phyloP scores from a whole-genome alignment of 2,329 filamentous ascomycete species.

The Periglandula ipomoeae region DNA sequence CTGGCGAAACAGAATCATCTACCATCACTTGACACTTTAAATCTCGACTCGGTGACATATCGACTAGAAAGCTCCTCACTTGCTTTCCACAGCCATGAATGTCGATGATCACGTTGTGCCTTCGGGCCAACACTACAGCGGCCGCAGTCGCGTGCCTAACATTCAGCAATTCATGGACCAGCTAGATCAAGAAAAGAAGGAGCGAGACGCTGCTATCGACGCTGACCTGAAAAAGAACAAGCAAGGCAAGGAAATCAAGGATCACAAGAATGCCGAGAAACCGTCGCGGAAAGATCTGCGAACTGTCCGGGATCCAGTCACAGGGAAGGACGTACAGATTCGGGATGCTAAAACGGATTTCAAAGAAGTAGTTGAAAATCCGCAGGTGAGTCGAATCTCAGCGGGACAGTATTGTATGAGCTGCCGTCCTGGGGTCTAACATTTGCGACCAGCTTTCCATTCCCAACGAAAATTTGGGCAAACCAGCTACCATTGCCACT shows the following conservation, averaged over 20 bases:
- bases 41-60: neutral
- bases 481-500: constrained; percentile 63
- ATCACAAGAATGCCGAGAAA: constrained; percentile 31
- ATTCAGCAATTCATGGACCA: constrained; percentile 74
- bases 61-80: neutral
- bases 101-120: constrained; percentile 32
- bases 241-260: constrained; percentile 26
- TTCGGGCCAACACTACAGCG: constrained; percentile 66
- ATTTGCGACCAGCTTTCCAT: constrained; percentile 54
- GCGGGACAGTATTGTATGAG: neutral
- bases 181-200: constrained; percentile 69
- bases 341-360: constrained; percentile 66
- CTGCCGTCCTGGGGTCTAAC: neutral
- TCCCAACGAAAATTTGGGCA: constrained; percentile 81
- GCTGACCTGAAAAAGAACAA: constrained; percentile 34
- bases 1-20: neutral
- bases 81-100: constrained; percentile 21
- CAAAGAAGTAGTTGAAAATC: constrained; percentile 62
- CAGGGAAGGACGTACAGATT: constrained; percentile 76
- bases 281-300: constrained; percentile 46
- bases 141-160: constrained; percentile 74
- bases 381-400: constrained; percentile 39
- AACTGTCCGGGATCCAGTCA: constrained; percentile 77
- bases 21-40: neutral
- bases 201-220: constrained; percentile 65